Evolutionary conservation across 2,329 filamentous ascomycete genomes (phyloP), one percentile per base, ranked within the genome.

Genomic region (Allantophomopsis cytisporea): DNA sequence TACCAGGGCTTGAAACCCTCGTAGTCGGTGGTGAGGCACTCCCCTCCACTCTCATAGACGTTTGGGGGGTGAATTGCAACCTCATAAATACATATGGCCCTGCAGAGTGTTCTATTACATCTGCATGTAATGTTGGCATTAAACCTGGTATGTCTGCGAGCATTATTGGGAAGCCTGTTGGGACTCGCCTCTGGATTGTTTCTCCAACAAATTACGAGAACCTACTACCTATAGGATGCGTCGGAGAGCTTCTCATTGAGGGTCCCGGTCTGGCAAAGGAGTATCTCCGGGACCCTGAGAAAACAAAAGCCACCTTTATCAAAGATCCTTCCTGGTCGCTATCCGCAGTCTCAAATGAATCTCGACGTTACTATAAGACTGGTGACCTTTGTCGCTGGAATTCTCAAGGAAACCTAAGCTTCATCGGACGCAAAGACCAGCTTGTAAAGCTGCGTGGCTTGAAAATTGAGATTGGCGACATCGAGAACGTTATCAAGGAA

Each of bases 1-100:
- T 39, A 8, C 37, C 37, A 7, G 10, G 13, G 7, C 14, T 39
- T 7, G n/a, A 35, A n/a, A 34, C 30, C 7, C 28, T 39, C 13
- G n/a, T 39, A 86, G 0, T 93, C 93, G 47, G 86, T 86, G 2
- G 86, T 93, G 46, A 48, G 31, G 41, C 39, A 39, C 57, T 63
- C 58, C 59, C 57, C 15, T 51, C 53, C 34, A 53, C 50, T n/a
- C 8, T 10, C 16, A 8, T 35, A 8, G 10, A 10, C 16, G 8
- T 35, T 8, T 35, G 33, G 33, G 33, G 10, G 15, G 16, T n/a
- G n/a, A n/a, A n/a, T n/a, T n/a, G n/a, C n/a, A n/a, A n/a, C n/a
- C n/a, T n/a, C n/a, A n/a, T n/a, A n/a, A n/a, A n/a, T n/a, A n/a
- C n/a, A n/a, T n/a, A n/a, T n/a, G n/a, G n/a, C n/a, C n/a, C n/a